phyloP scores from a whole-genome alignment of 2,329 filamentous ascomycete species.

The Colletotrichum kahawae region DNA sequence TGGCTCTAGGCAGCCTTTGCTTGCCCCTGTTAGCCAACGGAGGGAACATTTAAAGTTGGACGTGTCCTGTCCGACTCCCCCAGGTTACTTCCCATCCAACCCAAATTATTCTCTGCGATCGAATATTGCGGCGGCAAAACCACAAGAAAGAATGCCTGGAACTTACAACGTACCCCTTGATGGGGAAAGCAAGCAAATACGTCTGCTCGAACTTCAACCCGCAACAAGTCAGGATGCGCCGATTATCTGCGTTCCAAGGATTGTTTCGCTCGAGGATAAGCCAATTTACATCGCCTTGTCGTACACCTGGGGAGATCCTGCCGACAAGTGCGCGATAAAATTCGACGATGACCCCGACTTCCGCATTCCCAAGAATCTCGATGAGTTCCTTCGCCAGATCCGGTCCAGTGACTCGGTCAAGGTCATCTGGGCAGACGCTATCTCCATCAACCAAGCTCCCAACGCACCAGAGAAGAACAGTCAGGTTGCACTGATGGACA shows the following conservation, averaged over 20 bases:
- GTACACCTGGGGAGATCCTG: background rate
- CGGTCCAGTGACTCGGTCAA: background rate
- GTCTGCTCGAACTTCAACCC: background rate
- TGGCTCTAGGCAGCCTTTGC: background rate
- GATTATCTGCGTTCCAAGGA: background rate
- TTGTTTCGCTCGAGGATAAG: background rate
- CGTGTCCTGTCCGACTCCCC: background rate
- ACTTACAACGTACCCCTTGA: background rate
- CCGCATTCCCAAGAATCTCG: background rate
- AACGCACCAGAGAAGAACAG: background rate
- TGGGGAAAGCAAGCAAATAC: background rate
- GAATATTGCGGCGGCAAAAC: background rate
- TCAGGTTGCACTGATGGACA: background rate
- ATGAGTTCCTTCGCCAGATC: background rate
- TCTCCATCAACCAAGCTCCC: background rate
- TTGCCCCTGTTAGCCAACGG: background rate
- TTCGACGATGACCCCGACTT: background rate
- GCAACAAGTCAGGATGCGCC: background rate
- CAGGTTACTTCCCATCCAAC: rapidly evolving
- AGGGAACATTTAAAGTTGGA: background rate
- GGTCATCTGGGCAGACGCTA: background rate
- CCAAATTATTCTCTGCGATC: background rate
- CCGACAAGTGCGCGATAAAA: background rate
- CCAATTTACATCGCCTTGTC: background rate
- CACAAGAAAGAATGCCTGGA: background rate